Base-by-base conservation (phyloP, 2,329 filamentous ascomycete genomes). In the Tolypocladium sp. region DNA sequence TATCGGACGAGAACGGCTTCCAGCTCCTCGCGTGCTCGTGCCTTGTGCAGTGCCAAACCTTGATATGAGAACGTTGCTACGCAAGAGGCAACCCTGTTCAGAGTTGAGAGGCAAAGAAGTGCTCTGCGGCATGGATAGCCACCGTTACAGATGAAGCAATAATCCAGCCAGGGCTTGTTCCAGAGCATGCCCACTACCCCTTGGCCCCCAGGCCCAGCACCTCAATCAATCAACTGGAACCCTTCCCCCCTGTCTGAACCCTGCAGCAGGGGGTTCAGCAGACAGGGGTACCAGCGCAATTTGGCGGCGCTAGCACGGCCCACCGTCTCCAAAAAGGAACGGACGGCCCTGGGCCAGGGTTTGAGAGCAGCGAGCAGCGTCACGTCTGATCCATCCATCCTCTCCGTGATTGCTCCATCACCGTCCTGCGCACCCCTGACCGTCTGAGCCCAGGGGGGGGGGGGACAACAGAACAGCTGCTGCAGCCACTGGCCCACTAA, bases 251-350 rank as follows among this genome's bases (percentile, higher is more conserved):
- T 7, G 22, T 46, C 42, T 27, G 12, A 25, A 25, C 6, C 44
- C 44, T 30, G 49, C 30, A 13, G 17, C 49, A 35, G 9, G 49
- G 49, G 30, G n/a, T 30, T 53, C 49, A 37, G 30, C 49, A 15
- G 20, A 22, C 49, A 35, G 49, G 49, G 49, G 5, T 35, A 8
- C 17, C 46, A 22, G 20, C 30, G 20, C 25, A 57, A 57, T 51
- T 57, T 57, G 44, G 30, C 44, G 9, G 17, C 42, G 56, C 44
- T 53, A 57, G 22, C 13, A 25, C 56, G 56, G 33, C 44, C 56
- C 56, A 57, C 56, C 56, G 37, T 40, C 56, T 30, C 56, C 56
- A 38, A 57, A 57, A 52, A 57, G 44, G 42, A 57, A 52, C 56
- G 25, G 46, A 52, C 13, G 46, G 46, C 30, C 46, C 17, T 52